Conservation (phyloP, 495 filamentous ascomycete genomes). For the Neurospora terricola region DNA sequence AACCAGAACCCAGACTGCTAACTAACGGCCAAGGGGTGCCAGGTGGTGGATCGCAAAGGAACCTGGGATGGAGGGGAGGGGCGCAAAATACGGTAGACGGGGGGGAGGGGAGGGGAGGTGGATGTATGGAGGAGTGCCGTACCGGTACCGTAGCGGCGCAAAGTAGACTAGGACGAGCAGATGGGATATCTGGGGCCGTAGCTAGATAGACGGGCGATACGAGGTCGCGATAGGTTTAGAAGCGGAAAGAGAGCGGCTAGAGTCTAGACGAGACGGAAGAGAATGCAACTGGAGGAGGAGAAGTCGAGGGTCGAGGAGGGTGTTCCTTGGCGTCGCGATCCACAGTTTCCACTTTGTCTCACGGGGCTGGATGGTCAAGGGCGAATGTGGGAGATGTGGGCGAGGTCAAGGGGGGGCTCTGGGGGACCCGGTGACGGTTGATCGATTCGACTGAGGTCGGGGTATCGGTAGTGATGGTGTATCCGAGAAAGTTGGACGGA, state of each 20-base stretch:
- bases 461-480: neutral
- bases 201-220: neutral
- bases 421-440: neutral
- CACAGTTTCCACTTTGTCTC: neutral
- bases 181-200: neutral
- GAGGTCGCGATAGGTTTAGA: neutral
- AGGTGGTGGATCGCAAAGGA: neutral
- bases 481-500: neutral
- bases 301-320: neutral
- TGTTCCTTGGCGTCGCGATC: neutral
- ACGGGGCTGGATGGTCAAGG: neutral
- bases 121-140: neutral
- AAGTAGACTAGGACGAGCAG: neutral
- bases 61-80: neutral
- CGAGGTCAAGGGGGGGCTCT: neutral
- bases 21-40: neutral
- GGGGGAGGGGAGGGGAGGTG: neutral
- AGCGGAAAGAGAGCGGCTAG: neutral
- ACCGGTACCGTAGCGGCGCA: neutral
- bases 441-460: neutral
- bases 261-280: neutral
- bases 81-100: neutral
- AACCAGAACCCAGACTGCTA: neutral
- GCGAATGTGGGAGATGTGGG: neutral
- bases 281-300: neutral